These are phyloP conservation scores for Sarocladium kiliense DNA, from an alignment of 2,329 filamentous ascomycete genomes.

Conservation along the genomic window DNA sequence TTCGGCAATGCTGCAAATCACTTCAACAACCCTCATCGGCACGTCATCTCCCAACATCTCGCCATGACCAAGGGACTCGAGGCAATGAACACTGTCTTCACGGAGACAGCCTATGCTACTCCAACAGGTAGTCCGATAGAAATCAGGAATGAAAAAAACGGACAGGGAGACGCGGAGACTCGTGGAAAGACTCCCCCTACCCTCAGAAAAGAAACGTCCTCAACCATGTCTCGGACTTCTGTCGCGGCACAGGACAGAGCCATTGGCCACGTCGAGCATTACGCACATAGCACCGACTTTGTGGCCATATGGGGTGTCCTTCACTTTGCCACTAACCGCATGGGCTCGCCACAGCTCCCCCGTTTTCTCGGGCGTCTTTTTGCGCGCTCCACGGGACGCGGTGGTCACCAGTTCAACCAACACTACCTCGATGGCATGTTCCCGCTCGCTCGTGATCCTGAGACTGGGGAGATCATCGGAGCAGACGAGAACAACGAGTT, in stretches of 20 bases:
- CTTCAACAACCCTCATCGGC: constrained; percentile 69
- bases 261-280: constrained; percentile 74
- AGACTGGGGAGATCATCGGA: constrained; percentile 35
- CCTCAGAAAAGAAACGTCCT: constrained; percentile 16
- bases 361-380: constrained; percentile 61
- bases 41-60: constrained; percentile 37
- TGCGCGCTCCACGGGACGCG: constrained; percentile 40
- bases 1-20: constrained; percentile 77
- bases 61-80: constrained; percentile 27
- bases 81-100: constrained; percentile 27
- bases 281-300: constrained; percentile 68
- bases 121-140: constrained; percentile 17
- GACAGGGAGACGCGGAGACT: background rate
- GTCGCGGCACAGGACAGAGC: constrained; percentile 39
- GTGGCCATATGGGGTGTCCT: constrained; percentile 71
- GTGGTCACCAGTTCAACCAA: constrained; percentile 55
- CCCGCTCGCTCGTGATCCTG: constrained; percentile 38
- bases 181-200: constrained; percentile 13
- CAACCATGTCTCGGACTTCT: constrained; percentile 27
- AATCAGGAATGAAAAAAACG: background rate
- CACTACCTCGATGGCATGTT: constrained; percentile 61
- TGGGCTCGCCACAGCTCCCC: constrained; percentile 41
- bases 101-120: constrained; percentile 28
- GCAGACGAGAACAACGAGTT: constrained; percentile 49
- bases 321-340: constrained; percentile 51